Evolutionary conservation across 306 rosid genomes (phyloP).

Genomic region (Corylus heterophylla): DNA sequence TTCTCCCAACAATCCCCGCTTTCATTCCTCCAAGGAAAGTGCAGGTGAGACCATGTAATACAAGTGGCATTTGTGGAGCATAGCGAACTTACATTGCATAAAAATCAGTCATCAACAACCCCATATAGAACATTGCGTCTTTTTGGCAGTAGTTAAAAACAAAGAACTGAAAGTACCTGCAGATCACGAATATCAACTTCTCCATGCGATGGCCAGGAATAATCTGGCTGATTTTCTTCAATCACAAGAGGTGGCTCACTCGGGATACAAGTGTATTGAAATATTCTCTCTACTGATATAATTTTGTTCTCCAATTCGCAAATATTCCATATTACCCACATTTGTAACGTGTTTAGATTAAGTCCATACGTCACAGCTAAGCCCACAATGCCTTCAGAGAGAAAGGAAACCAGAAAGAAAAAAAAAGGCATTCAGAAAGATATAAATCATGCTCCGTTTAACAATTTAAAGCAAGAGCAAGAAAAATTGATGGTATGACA

Average conservation of each 20-base stretch:
- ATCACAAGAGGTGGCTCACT: slow-evolving; percentile 71
- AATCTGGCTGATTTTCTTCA: slow-evolving; percentile 56
- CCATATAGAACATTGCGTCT: not conserved
- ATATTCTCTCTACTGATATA: slow-evolving; percentile 82
- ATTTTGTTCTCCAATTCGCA: slow-evolving; percentile 79
- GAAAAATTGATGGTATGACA: not conserved
- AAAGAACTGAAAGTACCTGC: slow-evolving; percentile 50
- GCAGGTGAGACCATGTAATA: slow-evolving; percentile 50
- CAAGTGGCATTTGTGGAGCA: slow-evolving; percentile 51
- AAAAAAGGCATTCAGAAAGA: not conserved
- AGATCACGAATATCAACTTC: slow-evolving; percentile 63
- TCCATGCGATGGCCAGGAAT: slow-evolving; percentile 70
- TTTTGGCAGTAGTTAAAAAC: not conserved
- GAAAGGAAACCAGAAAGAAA: not conserved
- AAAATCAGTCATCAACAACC: not conserved
- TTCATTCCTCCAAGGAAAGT: slow-evolving; percentile 45
- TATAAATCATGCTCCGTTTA: slow-evolving; percentile 9
- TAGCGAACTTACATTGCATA: slow-evolving; percentile 52
- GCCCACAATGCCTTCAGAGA: slow-evolving; percentile 67
- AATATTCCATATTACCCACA: slow-evolving; percentile 62
- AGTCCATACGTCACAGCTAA: slow-evolving; percentile 88
- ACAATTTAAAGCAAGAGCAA: slow-evolving; percentile 1
- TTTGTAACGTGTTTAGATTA: slow-evolving; percentile 67
- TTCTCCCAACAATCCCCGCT: slow-evolving; percentile 57
- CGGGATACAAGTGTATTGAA: slow-evolving; percentile 60